phyloP scores from a whole-genome alignment of 208 protist species.

The Leishmania amazonensis region DNA sequence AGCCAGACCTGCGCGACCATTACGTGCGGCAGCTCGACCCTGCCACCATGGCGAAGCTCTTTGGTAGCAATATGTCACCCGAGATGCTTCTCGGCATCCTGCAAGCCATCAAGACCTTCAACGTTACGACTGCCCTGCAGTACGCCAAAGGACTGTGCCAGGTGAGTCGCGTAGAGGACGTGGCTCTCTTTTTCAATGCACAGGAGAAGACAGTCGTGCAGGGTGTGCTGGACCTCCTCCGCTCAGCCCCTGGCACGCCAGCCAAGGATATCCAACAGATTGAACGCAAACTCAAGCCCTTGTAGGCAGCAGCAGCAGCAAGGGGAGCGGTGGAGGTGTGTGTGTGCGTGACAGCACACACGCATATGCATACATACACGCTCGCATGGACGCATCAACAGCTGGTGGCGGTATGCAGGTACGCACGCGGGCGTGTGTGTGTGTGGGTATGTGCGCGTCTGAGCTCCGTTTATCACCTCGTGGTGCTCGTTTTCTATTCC shows the following conservation, averaged over 20 bases:
- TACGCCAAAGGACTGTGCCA: conserved; percentile 73
- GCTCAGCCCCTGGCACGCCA: conserved; percentile 42
- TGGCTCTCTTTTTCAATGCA: conserved; percentile 80
- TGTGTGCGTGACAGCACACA: neutral
- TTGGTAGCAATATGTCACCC: conserved; percentile 87
- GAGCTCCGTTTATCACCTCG: neutral
- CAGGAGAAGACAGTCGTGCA: conserved; percentile 65
- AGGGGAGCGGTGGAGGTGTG: neutral
- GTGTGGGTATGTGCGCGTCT: neutral
- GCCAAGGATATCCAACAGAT: conserved; percentile 51
- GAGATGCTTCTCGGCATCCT: conserved; percentile 80
- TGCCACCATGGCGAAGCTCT: conserved; percentile 49
- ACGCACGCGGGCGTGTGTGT: neutral
- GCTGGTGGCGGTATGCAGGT: neutral
- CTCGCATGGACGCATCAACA: neutral
- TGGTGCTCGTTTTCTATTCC: neutral
- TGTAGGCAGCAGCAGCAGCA: conserved; percentile 9
- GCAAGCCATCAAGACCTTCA: conserved; percentile 38
- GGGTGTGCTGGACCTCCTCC: conserved; percentile 55
- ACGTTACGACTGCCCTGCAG: conserved; percentile 40
- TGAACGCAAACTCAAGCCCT: conserved; percentile 52
- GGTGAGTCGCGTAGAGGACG: conserved; percentile 79
- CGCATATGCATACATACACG: neutral
- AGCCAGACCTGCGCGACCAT: conserved; percentile 69
- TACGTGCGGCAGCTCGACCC: conserved; percentile 75